Percentiles rank a stretch among this genome's conserved stretches.
phyloP scores from a whole-genome alignment of 2,329 filamentous ascomycete genomes.

The Venturia effusa region DNA sequence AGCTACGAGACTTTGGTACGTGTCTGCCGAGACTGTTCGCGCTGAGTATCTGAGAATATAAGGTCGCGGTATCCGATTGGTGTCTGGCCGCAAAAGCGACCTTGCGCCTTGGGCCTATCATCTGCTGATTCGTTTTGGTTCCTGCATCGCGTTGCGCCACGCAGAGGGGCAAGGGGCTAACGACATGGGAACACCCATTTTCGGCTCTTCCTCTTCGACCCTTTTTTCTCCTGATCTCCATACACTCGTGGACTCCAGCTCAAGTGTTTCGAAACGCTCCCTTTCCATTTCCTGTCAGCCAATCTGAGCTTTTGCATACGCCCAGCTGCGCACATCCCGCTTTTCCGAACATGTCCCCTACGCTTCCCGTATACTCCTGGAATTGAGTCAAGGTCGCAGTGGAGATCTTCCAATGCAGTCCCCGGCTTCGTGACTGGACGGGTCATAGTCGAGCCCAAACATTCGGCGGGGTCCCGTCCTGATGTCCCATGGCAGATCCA shows the following conservation, averaged over 20 bases:
- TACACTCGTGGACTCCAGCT: neutral
- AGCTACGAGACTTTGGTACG: neutral
- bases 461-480: neutral
- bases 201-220: neutral
- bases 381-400: constrained; percentile 6
- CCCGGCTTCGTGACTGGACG: constrained; percentile 4
- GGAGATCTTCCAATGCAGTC: neutral
- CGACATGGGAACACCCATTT: neutral
- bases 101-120: constrained; percentile 2
- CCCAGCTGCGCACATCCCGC: constrained; percentile 8
- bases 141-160: constrained; percentile 5
- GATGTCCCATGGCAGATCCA: neutral
- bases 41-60: neutral
- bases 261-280: constrained; percentile 10
- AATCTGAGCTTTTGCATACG: constrained; percentile 8
- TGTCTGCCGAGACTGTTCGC: neutral
- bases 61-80: neutral
- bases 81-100: neutral
- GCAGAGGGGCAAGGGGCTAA: neutral
- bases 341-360: neutral
- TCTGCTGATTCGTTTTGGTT: neutral
- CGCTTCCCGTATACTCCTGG: neutral
- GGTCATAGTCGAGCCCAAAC: neutral
- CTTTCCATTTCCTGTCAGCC: constrained; percentile 8
- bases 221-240: constrained; percentile 2